Evolutionary conservation across 345 rosid species (phyloP), one percentile per base, ranked within the genome.

Genomic region (Ailanthus altissimus): DNA sequence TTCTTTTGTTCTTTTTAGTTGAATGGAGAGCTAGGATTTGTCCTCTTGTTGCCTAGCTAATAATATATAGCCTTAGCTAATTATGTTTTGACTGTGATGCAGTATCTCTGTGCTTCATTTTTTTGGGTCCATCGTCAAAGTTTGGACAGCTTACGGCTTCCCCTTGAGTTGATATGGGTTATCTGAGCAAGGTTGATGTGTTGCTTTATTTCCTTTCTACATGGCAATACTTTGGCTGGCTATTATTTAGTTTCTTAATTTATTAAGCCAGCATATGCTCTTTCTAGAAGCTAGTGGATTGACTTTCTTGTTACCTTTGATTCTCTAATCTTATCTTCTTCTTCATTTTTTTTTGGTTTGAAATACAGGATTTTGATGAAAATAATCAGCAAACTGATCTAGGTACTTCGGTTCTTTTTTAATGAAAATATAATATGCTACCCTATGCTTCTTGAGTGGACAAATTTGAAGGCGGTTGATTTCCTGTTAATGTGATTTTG

Each of bases 311-410:
- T 68, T 43, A 51, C 61, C 15, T 72, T 56, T 77, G 16, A 23
- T 80, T 8, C 49, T 26, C 71, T 50, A 36, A 67, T 56, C 53
- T 65, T 20, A 38, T n/a, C n/a, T n/a, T n/a, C n/a, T n/a, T n/a
- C n/a, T n/a, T n/a, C n/a, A n/a, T 49, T 56, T 32, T 20, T 64
- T 5, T 45, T 70, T 40, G 62, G 45, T n/a, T 72, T 73, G 47
- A 66, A 38, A 72, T 82, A 75, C 93, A 92, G 95, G 85, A 76
- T 60, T 75, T 60, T 73, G 90, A 82, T 77, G 86, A 80, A 42
- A 82, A 69, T 73, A 79, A 79, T 81, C 90, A 86, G 78, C 88
- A 84, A 73, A 79, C 84, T 74, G 95, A 94, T 81, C 25, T 77
- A 9, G 91, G 98, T 93, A 83, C 71, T 88, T 72, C 78, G 51